phyloP scores from a whole-genome alignment of 805 yeast genomes.

The Zygoascus tannicola region DNA sequence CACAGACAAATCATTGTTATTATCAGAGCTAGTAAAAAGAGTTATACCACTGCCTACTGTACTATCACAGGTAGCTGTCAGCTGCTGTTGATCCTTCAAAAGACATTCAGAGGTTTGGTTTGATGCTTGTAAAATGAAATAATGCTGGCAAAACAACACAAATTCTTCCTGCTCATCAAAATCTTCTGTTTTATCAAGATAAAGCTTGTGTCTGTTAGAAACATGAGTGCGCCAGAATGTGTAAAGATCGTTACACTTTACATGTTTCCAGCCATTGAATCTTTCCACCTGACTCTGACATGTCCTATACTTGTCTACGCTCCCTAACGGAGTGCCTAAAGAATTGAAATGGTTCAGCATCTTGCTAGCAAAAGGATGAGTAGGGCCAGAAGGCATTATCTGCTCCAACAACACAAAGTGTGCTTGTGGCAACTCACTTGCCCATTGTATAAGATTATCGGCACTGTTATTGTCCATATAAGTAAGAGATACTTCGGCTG shows the following conservation, averaged over 20 bases:
- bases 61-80: neutral
- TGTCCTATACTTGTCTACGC: slow-evolving; percentile 50
- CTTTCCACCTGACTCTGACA: slow-evolving; percentile 41
- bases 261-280: slow-evolving; percentile 40
- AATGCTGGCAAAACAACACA: slow-evolving; percentile 65
- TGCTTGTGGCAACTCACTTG: slow-evolving; percentile 36
- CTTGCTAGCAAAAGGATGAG: slow-evolving; percentile 61
- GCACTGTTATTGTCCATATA: slow-evolving; percentile 66
- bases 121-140: slow-evolving; percentile 57
- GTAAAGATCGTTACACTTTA: slow-evolving; percentile 39
- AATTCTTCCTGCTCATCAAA: slow-evolving; percentile 86
- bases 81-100: no score
- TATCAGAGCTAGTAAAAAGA: neutral
- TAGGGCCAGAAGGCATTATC: slow-evolving; percentile 50
- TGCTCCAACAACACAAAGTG: slow-evolving; percentile 67
- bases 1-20: neutral
- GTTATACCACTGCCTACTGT: neutral
- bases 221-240: slow-evolving; percentile 49
- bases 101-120: neutral
- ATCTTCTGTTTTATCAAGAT: slow-evolving; percentile 46
- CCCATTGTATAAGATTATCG: slow-evolving; percentile 45
- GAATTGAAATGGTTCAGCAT: slow-evolving; percentile 66
- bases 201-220: slow-evolving; percentile 29
- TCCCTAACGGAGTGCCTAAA: slow-evolving; percentile 57
- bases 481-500: slow-evolving; percentile 78